A percentile compares a stretch with the other conserved stretches of the same genome.
Conservation (phyloP, 495 filamentous ascomycete species). For the Hyaloscypha finlandica region DNA sequence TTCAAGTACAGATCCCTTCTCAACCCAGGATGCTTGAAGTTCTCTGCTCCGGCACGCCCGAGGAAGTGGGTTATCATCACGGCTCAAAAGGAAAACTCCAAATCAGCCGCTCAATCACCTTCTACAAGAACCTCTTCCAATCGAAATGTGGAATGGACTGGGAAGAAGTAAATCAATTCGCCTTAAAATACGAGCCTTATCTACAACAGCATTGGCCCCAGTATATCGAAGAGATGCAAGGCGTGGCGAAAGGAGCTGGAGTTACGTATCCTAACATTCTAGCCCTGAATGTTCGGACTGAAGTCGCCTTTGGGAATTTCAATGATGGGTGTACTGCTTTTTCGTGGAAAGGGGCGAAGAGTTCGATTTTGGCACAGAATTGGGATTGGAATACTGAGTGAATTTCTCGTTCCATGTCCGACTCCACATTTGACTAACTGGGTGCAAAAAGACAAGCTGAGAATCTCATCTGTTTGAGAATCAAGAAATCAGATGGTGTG, state of each 20-base stretch:
- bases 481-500: slow-evolving; percentile 42
- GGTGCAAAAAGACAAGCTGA: slow-evolving; percentile 38
- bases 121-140: slow-evolving; percentile 56
- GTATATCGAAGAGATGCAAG: slow-evolving; percentile 53
- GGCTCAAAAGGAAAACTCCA: slow-evolving; percentile 46
- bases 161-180: slow-evolving; percentile 46
- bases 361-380: slow-evolving; percentile 60
- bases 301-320: slow-evolving; percentile 59
- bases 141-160: slow-evolving; percentile 50
- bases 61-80: slow-evolving; percentile 58
- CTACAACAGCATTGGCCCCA: slow-evolving; percentile 44
- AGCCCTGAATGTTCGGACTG: slow-evolving; percentile 67
- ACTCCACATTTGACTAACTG: too few species aligned
- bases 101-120: slow-evolving; percentile 48
- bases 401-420: neutral
- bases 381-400: slow-evolving; percentile 60
- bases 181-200: slow-evolving; percentile 46
- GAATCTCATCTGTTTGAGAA: slow-evolving; percentile 57
- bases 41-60: slow-evolving; percentile 36
- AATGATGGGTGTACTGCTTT: slow-evolving; percentile 64
- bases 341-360: slow-evolving; percentile 47
- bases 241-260: slow-evolving; percentile 60
- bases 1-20: neutral
- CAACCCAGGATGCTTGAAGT: slow-evolving; percentile 38
- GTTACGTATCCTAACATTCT: slow-evolving; percentile 58